A percentile compares a stretch with the other conserved stretches of the same genome.
These are phyloP conservation scores for Hydnum rufescens DNA, from an alignment of 768 basidiomycete genomes.

Conservation along the genomic window DNA sequence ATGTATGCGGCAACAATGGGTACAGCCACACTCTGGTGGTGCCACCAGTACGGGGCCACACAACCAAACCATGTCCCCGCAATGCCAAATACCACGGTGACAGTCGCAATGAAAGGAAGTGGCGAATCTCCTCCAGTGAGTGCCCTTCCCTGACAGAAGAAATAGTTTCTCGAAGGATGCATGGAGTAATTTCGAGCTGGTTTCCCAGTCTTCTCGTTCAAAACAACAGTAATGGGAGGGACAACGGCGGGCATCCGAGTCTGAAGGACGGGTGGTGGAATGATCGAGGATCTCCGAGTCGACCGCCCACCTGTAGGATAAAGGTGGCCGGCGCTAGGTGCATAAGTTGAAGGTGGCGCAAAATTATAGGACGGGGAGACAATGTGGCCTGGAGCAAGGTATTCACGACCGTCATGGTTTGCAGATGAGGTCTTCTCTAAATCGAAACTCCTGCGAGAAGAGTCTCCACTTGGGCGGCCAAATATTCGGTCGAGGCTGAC, in stretches of 20 bases:
- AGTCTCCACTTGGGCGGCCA: neutral
- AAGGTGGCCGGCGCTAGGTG: too few relatives aligned
- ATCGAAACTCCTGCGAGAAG: neutral
- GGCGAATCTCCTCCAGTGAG: slow-evolving; percentile 76
- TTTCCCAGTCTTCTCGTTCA: slow-evolving; percentile 23
- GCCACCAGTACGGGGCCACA: slow-evolving; percentile 82
- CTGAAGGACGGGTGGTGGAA: too few relatives aligned
- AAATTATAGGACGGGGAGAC: too few relatives aligned
- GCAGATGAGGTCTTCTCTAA: neutral
- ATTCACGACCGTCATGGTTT: too few relatives aligned
- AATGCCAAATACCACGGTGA: slow-evolving; percentile 42
- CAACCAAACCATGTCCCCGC: slow-evolving; percentile 75
- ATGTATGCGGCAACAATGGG: slow-evolving; percentile 46
- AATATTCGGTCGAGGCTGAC: neutral
- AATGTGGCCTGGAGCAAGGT: too few relatives aligned
- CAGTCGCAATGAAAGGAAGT: slow-evolving; percentile 53
- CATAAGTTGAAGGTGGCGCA: too few relatives aligned
- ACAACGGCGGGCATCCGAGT: too few relatives aligned
- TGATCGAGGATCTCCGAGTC: slow-evolving; percentile 1
- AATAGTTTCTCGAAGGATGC: slow-evolving; percentile 56
- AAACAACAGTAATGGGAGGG: slow-evolving; percentile 14
- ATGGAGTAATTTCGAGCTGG: slow-evolving; percentile 36
- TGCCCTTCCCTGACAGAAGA: slow-evolving; percentile 50
- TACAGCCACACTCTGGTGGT: slow-evolving; percentile 47
- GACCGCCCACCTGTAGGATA: too few relatives aligned